These are phyloP conservation scores for Cladophialophora psammophila DNA, from an alignment of 2,329 filamentous ascomycete genomes.

Conservation along the genomic window DNA sequence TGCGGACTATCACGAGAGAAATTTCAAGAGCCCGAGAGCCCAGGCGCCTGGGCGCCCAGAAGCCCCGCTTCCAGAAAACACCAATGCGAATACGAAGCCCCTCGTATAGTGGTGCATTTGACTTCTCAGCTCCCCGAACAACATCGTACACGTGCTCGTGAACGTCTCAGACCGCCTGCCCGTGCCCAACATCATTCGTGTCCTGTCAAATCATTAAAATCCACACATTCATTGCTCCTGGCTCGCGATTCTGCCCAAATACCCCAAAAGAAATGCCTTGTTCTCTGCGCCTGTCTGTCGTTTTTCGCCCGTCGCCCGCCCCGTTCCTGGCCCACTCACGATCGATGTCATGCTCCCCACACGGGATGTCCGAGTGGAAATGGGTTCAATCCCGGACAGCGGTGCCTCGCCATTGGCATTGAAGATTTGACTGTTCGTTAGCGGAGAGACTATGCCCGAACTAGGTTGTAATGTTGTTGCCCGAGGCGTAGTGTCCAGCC, in stretches of 20 bases:
- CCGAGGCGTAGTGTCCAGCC: conserved; percentile 21
- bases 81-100: conserved; percentile 16
- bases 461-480: conserved; percentile 17
- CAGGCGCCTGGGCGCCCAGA: background rate
- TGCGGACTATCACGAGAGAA: background rate
- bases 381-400: conserved; percentile 39
- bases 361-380: conserved; percentile 38
- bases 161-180: background rate
- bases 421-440: conserved; percentile 34
- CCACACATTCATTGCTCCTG: conserved; percentile 29
- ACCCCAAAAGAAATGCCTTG: conserved; percentile 77
- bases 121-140: background rate
- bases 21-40: background rate
- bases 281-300: conserved; percentile 68
- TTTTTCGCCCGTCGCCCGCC: conserved; percentile 60
- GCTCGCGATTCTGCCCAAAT: conserved; percentile 61
- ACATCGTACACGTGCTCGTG: background rate
- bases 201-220: background rate
- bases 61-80: background rate
- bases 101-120: conserved; percentile 1
- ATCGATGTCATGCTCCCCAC: conserved; percentile 39
- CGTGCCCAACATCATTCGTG: background rate
- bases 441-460: conserved; percentile 35
- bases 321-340: conserved; percentile 33
- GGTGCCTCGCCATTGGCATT: conserved; percentile 35